These are phyloP conservation scores for Laguncularia racemosa DNA, from an alignment of 345 rosid genomes.

Conservation along the genomic window DNA sequence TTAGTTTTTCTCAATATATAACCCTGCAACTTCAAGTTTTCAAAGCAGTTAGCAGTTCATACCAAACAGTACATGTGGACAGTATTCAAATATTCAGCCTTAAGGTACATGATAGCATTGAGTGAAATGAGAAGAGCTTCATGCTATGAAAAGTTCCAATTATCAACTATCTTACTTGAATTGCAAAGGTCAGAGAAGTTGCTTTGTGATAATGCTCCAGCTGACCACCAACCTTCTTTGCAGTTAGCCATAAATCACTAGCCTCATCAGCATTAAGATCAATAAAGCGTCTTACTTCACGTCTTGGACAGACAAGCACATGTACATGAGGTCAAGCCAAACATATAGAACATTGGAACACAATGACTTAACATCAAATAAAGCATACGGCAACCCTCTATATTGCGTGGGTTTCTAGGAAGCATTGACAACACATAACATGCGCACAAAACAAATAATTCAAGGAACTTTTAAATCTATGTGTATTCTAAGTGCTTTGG, in stretches of 20 bases:
- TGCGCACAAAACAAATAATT: neutral
- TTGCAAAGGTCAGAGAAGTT: slow-evolving; percentile 68
- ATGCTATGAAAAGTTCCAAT: neutral
- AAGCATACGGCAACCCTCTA: neutral
- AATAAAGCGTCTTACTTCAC: slow-evolving; percentile 75
- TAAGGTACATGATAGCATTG: too few species aligned
- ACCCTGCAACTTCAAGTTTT: too few species aligned
- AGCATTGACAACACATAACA: too few species aligned
- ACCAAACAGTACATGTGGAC: too few species aligned
- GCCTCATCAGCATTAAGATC: slow-evolving; percentile 86
- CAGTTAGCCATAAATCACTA: slow-evolving; percentile 68
- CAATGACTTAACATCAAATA: neutral
- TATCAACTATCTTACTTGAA: slow-evolving; percentile 45
- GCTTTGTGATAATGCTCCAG: slow-evolving; percentile 74
- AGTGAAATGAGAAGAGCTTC: neutral
- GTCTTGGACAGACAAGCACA: slow-evolving; percentile 86
- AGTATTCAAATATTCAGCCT: too few species aligned
- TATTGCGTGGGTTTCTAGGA: too few species aligned
- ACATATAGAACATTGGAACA: slow-evolving; percentile 12
- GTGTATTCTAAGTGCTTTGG: too few species aligned
- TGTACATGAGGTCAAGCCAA: slow-evolving; percentile 51
- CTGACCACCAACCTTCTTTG: slow-evolving; percentile 64
- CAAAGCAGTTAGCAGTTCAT: too few species aligned
- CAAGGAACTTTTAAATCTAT: too few species aligned
- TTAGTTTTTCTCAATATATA: too few species aligned